Evolutionary conservation across 169 alveolate species (phyloP).

Genomic region (Perkinsus chesapeaki): DNA sequence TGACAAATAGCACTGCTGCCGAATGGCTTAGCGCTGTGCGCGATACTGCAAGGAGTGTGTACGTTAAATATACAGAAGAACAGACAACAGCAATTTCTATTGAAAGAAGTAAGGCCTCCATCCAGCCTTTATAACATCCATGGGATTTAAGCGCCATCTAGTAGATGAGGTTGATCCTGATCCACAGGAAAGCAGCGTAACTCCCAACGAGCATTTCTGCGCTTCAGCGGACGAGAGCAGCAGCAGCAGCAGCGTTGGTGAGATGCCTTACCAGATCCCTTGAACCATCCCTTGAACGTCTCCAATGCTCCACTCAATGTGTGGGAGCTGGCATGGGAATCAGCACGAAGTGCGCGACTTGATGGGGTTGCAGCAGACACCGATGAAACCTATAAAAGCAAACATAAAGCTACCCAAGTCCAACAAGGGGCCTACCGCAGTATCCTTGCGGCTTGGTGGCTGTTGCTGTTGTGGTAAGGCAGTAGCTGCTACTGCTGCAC

Average conservation of each 20-base stretch:
- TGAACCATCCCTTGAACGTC: neutral
- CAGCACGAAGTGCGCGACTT: neutral
- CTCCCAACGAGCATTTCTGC: too few relatives aligned
- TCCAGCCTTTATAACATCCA: neutral
- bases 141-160: neutral
- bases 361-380: neutral
- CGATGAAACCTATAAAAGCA: neutral
- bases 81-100: neutral
- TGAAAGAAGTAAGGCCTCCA: neutral
- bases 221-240: too few relatives aligned
- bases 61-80: neutral
- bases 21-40: neutral
- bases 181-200: too few relatives aligned
- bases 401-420: neutral
- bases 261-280: neutral
- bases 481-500: neutral
- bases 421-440: neutral
- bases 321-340: neutral
- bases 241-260: too few relatives aligned
- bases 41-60: neutral
- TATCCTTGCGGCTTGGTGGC: neutral
- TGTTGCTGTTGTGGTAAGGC: neutral
- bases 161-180: neutral
- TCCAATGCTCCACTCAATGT: neutral
- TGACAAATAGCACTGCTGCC: too few relatives aligned